phyloP scores from a whole-genome alignment of 805 yeast genomes.

The Zygosaccharomyces kombuchaensis region DNA sequence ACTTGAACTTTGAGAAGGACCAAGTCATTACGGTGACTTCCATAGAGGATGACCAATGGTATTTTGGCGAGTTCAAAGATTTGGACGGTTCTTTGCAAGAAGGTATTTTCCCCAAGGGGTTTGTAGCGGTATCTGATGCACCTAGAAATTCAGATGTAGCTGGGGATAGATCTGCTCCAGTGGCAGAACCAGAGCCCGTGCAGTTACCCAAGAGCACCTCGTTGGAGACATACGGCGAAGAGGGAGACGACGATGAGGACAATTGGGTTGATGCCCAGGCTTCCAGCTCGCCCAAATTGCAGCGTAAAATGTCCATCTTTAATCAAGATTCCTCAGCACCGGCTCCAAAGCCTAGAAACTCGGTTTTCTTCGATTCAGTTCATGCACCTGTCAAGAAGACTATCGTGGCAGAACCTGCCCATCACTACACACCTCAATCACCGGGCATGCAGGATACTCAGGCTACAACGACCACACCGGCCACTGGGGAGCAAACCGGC shows the following conservation, averaged over 20 bases:
- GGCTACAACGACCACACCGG: neutral
- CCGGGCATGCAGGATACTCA: conserved; percentile 12
- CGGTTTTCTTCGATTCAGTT: conserved; percentile 28
- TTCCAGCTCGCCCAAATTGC: conserved; percentile 34
- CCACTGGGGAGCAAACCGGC: conserved; percentile 11
- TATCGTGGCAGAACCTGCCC: conserved; percentile 52
- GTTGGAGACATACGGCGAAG: neutral
- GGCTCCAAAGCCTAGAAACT: conserved; percentile 47
- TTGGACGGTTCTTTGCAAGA: conserved; percentile 39
- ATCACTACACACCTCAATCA: conserved; percentile 50
- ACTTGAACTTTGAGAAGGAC: conserved; percentile 63
- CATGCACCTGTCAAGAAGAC: conserved; percentile 46
- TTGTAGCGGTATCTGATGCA: conserved; percentile 47
- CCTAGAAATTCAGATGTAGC: neutral
- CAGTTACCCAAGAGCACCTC: neutral
- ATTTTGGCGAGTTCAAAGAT: conserved; percentile 57
- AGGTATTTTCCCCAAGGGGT: conserved; percentile 87
- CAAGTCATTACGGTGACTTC: conserved; percentile 70
- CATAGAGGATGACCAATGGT: conserved; percentile 92
- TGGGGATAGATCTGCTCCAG: neutral
- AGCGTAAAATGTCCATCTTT: conserved; percentile 48
- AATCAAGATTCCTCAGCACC: conserved; percentile 40
- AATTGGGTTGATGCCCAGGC: conserved; percentile 14
- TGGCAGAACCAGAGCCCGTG: neutral
- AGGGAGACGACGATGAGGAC: conserved; percentile 8